Evolutionary conservation across 371 early-diverging fungal genomes (phyloP).

Genomic region (Mortierella sp.): DNA sequence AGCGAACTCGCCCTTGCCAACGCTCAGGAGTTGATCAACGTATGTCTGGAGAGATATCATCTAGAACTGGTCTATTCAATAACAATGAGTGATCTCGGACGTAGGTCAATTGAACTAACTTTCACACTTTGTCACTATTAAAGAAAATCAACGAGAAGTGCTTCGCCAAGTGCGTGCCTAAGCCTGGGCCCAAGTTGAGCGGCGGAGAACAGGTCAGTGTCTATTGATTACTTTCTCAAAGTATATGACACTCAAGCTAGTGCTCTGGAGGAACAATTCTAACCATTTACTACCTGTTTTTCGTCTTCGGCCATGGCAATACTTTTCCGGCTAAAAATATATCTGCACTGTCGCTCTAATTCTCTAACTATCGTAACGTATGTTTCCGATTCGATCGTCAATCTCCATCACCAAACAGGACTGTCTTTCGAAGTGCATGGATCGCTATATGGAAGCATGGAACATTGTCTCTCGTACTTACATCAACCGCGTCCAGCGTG

Average conservation of each 20-base stretch:
- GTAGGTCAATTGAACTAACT: neutral
- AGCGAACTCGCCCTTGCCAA: conserved; percentile 88
- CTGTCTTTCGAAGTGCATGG: conserved; percentile 87
- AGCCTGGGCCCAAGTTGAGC: conserved; percentile 79
- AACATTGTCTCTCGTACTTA: conserved; percentile 86
- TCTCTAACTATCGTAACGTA: neutral
- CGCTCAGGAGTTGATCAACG: conserved; percentile 89
- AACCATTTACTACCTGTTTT: neutral
- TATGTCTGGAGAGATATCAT: conserved; percentile 54
- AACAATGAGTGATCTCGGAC: neutral
- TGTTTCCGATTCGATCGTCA: neutral
- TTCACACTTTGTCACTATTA: neutral
- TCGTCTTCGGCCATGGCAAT: too few relatives aligned
- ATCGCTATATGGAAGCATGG: conserved; percentile 92
- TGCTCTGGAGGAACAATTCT: neutral
- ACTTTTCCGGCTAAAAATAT: too few relatives aligned
- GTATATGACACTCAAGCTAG: neutral
- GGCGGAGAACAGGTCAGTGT: conserved; percentile 73
- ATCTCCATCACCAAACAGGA: conserved; percentile 54
- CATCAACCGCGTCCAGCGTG: conserved; percentile 77
- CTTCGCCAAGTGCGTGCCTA: conserved; percentile 84
- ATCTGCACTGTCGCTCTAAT: too few relatives aligned
- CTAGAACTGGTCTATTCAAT: neutral
- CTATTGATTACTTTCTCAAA: neutral
- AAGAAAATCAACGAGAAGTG: conserved; percentile 90